A percentile compares a stretch with the other conserved stretches of the same genome.
phyloP scores from a whole-genome alignment of 306 rosid genomes.

The Purshia tridentata region DNA sequence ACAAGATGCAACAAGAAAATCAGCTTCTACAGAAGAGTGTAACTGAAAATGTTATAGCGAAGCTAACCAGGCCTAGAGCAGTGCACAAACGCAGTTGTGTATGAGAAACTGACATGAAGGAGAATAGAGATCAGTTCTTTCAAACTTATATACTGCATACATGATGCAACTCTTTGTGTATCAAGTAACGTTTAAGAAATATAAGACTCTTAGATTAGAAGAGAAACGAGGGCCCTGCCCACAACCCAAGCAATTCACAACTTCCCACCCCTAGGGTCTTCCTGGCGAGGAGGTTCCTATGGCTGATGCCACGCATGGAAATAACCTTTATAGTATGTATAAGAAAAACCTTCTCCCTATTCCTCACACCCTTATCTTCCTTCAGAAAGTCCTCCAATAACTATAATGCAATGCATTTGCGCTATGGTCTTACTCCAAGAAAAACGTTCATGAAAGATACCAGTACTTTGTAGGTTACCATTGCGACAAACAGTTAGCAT shows the following conservation, averaged over 20 bases:
- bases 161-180: background rate
- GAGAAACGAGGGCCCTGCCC: background rate
- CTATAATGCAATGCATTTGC: background rate
- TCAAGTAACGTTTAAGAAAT: background rate
- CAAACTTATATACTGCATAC: background rate
- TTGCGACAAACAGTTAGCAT: no score
- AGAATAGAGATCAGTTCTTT: background rate
- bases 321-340: background rate
- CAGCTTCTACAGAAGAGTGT: background rate
- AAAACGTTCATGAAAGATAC: background rate
- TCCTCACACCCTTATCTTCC: background rate
- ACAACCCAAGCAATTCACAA: background rate
- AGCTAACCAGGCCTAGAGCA: background rate
- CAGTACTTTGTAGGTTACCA: background rate
- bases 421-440: background rate
- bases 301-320: background rate
- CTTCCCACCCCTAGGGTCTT: background rate
- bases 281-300: background rate
- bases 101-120: background rate
- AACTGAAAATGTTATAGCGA: background rate
- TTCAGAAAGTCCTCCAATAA: background rate
- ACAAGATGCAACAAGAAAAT: background rate
- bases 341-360: background rate
- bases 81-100: background rate
- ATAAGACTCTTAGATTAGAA: background rate